Evolutionary conservation across 768 basidiomycete genomes (phyloP), one percentile per base, ranked within the genome.

Genomic region (Neoboletus subvelutipes): DNA sequence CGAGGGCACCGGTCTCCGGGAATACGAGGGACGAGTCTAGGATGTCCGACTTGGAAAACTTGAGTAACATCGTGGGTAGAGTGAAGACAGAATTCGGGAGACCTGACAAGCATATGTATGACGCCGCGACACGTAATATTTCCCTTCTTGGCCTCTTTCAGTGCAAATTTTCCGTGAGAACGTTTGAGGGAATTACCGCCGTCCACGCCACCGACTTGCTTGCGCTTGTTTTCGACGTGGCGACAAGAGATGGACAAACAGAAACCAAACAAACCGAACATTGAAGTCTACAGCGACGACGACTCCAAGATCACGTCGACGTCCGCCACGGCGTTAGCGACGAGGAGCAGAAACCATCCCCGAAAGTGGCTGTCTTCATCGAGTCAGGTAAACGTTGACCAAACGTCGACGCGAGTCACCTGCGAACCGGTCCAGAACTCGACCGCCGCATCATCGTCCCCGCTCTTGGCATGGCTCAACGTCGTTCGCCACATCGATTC

Each of bases 41-140:
- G 68, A 86, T 81, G 59, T 85, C 83, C 17, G 78, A 67, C 33
- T 80, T 75, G 41, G 82, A 80, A 67, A 85, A 84, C 75, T 78
- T 83, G 67, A 85, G 76, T 33, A 85, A 68, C 83, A 84, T 85
- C 43, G 55, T 55, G 40, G 60, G 57, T 29, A 9, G 50, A 39
- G 41, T n/a, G 28, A 28, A 39, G 20, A 55, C 45, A 29, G 54
- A 48, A 29, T 40, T 36, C 15, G 28, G 12, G 37, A 46, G 22
- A 50, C 28, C 24, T 4, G 36, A 40, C 28, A 48, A 22, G 29
- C 50, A 11, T 17, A 17, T n/a, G 28, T 40, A 50, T 50, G 50
- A 50, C n/a, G 37, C 49, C 49, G 12, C 37, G 17, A 24, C 29
- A 26, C 11, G 26, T 9, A 34, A 57, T 45, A 34, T 51, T 49